Base-by-base conservation (phyloP, 345 rosid species). In the Arabis hirsuta region DNA sequence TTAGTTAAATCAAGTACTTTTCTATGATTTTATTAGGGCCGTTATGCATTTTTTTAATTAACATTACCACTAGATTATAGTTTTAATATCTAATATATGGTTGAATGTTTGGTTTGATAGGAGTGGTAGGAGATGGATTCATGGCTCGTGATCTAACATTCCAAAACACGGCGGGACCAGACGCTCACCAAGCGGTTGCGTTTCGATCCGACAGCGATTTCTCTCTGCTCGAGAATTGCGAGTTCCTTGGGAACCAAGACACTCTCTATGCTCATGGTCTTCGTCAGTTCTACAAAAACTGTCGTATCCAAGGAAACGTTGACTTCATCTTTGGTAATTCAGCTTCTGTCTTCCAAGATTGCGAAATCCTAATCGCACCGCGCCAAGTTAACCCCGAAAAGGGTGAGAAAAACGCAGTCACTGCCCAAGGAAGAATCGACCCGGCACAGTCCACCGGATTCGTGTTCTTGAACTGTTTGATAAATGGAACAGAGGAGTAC, bases 261-360 rank as follows among this genome's bases (percentile, higher is more conserved):
- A 95, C 99, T 0, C 83, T 95, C 3, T 95, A 91, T 7, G 89
- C 90, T 0, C 91, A 95, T 61, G 71, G 91, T 0, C 97, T 95
- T 34, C 96, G 96, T n/a, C 97, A 95, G 55, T 87, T 77, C 77
- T 91, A 90, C 82, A 91, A 80, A 65, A 84, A 81, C 2, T 91
- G 98, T 39, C 89, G 81, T 34, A 91, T 95, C 20, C 83, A 84
- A 73, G 99, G 99, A 64, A 95, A 88, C 14, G 93, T 95, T 16
- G 98, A 95, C 78, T 95, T 91, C 88, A 88, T 95, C 29, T 95
- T 95, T 11, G 98, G 99, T 53, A 88, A 88, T 57, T 82, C 98
- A 0, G 96, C 99, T 14, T 69, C 99, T 9, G 54, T 90, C 4
- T 95, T 95, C 67, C 84, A 90, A 69, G 89, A 95, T 52, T 91